Conservation (phyloP, 179 eudicot species). For the Actinidia polygama region DNA sequence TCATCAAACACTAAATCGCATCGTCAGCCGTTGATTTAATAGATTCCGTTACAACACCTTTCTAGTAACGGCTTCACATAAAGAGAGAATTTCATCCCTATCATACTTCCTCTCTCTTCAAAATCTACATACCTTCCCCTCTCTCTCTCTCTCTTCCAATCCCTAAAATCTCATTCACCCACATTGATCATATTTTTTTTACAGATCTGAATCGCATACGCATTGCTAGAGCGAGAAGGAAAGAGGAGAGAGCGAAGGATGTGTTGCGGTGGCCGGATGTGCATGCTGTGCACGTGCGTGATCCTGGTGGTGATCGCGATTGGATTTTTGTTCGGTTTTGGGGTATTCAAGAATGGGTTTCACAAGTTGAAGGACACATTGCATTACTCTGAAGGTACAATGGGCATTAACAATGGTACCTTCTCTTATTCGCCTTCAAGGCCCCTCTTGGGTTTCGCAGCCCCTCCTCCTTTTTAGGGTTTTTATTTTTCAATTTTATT, state of each 20-base stretch:
- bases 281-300: constrained; percentile 49
- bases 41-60: too few species aligned
- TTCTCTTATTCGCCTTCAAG: constrained; percentile 10
- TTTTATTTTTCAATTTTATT: too few species aligned
- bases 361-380: constrained; percentile 42
- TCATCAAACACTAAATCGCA: too few species aligned
- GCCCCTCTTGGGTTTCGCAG: constrained; percentile 23
- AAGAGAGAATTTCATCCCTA: too few species aligned
- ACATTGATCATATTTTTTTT: too few species aligned
- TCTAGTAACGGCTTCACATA: too few species aligned
- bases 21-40: too few species aligned
- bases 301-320: constrained; percentile 45
- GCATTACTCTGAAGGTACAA: neutral
- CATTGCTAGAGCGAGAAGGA: neutral
- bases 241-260: neutral
- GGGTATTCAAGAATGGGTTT: constrained; percentile 71
- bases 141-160: too few species aligned
- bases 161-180: too few species aligned
- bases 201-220: too few species aligned
- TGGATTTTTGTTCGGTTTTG: constrained; percentile 71
- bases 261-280: constrained; percentile 52
- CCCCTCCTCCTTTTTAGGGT: constrained; percentile 18
- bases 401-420: neutral
- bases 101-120: too few species aligned
- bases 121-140: too few species aligned